Evolutionary conservation across 179 eudicot genomes (phyloP), one percentile per base, ranked within the genome.

Genomic region (Spinacia oleracea): DNA sequence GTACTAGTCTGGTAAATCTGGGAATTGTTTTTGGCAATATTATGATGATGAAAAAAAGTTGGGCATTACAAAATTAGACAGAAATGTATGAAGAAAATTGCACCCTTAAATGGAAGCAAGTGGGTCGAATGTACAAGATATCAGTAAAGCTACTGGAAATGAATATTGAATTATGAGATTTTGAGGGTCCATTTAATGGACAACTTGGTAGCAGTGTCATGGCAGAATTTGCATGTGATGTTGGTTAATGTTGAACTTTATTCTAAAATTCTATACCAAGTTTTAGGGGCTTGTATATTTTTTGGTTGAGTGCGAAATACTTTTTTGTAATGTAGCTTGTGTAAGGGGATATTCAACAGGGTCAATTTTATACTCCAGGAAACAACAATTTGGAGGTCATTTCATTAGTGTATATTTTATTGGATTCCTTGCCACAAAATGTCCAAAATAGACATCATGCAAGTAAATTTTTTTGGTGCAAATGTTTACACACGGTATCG

Each of bases 151-250:
- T 25, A 5, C 46, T 34, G 34, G 34, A 34, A 65, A 65, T 65
- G 43, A 35, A 65, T 65, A 62, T 62, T 62, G 38, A 29, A 27
- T 62, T 25, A 70, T 48, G 34, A 50, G 14, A 25, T 46, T 35
- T 43, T 55, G 81, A n/a, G 48, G 63, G 82, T 34, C 74, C 68
- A 79, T 79, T 82, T 15, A 83, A 50, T 58, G 77, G 55, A 35
- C 32, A 70, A 73, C 77, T 76, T 64, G 56, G 74, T 21, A 77
- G 72, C 20, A 79, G 83, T 42, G 71, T 81, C 60, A 71, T 51
- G 83, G 68, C 79, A 80, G 83, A 21, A 64, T 68, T 73, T 82
- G 81, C 87, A 77, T 82, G 87, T 82, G 85, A 82, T 73, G 62
- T 69, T 32, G 43, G 35, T 75, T n/a, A 66, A 53, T 66, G 64